Evolutionary conservation across 768 basidiomycete species (phyloP).

Genomic region (Mrakia gelida): DNA sequence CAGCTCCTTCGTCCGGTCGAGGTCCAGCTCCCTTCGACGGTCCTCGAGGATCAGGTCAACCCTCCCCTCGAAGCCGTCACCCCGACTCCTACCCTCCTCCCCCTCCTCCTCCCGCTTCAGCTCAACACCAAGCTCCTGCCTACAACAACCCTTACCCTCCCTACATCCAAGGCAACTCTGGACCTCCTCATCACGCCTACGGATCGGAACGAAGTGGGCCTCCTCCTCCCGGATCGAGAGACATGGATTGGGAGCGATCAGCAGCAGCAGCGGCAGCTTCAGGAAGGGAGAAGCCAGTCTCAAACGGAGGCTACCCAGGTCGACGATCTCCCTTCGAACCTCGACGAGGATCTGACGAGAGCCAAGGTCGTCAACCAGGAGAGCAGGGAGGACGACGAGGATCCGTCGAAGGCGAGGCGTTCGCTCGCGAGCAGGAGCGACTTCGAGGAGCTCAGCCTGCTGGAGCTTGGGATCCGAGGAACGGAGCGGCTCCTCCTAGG

Average conservation of each 20-base stretch:
- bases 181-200: conserved; percentile 7
- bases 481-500: neutral
- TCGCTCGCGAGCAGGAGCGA: conserved; percentile 6
- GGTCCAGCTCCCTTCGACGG: conserved; percentile 29
- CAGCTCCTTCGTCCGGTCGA: neutral
- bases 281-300: neutral
- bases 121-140: conserved; percentile 14
- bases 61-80: conserved; percentile 18
- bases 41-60: conserved; percentile 10
- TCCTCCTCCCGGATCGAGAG: neutral
- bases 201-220: neutral
- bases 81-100: conserved; percentile 24
- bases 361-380: neutral
- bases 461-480: neutral
- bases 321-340: neutral
- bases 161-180: conserved; percentile 18
- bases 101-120: neutral
- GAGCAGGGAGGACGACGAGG: conserved; percentile 13
- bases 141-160: conserved; percentile 33
- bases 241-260: conserved; percentile 29
- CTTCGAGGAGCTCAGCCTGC: neutral
- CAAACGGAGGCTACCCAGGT: conserved; percentile 11
- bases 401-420: conserved; percentile 4
- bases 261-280: neutral
- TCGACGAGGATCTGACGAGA: conserved; percentile 25